phyloP scores from a whole-genome alignment of 2,329 filamentous ascomycete species.

The Alternaria sp. region DNA sequence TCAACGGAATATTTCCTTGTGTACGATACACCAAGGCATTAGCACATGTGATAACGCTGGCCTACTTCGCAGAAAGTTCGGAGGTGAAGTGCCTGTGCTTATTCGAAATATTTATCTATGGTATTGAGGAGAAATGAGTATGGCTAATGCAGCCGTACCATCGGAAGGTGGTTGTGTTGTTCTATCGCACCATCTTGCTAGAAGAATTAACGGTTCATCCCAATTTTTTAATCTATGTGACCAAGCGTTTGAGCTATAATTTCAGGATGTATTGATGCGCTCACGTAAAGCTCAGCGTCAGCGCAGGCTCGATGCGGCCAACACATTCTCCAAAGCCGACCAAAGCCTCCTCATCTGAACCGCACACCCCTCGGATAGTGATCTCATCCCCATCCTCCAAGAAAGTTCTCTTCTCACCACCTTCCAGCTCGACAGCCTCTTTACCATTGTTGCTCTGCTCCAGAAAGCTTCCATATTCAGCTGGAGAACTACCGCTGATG shows the following conservation, averaged over 20 bases:
- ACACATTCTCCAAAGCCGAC: slow-evolving; percentile 80
- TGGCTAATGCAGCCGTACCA: background rate
- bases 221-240: background rate
- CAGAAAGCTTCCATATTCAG: slow-evolving; percentile 72
- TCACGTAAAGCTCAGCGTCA: slow-evolving; percentile 35
- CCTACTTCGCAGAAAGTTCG: background rate
- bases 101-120: background rate
- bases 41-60: background rate
- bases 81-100: background rate
- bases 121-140: background rate
- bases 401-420: slow-evolving; percentile 74
- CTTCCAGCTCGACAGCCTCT: slow-evolving; percentile 65
- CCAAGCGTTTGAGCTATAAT: background rate
- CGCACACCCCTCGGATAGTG: slow-evolving; percentile 71
- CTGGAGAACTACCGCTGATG: slow-evolving; percentile 70
- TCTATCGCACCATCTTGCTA: background rate
- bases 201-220: background rate
- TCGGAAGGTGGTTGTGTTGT: background rate
- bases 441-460: slow-evolving; percentile 78
- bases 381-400: slow-evolving; percentile 78
- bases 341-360: slow-evolving; percentile 66
- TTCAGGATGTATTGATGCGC: background rate
- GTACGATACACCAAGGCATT: background rate
- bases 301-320: slow-evolving; percentile 65
- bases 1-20: slow-evolving; percentile 1